A percentile compares a stretch with the other conserved stretches of the same genome.
phyloP scores from a whole-genome alignment of 2,329 filamentous ascomycete genomes.

The Beauveria pseudobassiana region DNA sequence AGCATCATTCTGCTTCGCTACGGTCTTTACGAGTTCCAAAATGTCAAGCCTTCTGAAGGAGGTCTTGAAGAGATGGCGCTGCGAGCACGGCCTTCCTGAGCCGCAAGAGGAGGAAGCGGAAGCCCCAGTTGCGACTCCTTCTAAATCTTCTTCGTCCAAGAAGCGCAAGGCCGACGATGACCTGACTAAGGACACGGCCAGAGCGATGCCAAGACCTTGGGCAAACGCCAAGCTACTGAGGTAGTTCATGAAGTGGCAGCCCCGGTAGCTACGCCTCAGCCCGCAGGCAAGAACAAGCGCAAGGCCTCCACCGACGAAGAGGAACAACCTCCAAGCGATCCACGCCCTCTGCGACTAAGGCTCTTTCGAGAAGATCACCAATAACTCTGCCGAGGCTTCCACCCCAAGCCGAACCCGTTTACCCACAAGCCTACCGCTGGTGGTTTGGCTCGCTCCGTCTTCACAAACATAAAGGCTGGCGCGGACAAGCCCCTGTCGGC shows the following conservation, averaged over 20 bases:
- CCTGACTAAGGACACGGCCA: slow-evolving; percentile 29
- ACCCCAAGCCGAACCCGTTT: slow-evolving; percentile 27
- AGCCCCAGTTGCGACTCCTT: slow-evolving; percentile 23
- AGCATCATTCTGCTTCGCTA: slow-evolving; percentile 55
- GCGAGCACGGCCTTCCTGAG: slow-evolving; percentile 46
- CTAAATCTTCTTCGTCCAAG: slow-evolving; percentile 29
- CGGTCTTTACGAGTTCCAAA: slow-evolving; percentile 56
- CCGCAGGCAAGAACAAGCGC: slow-evolving; percentile 43
- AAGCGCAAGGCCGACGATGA: slow-evolving; percentile 54
- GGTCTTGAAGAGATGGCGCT: slow-evolving; percentile 50
- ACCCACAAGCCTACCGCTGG: slow-evolving; percentile 29
- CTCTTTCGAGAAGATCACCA: slow-evolving; percentile 52
- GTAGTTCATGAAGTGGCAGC: slow-evolving; percentile 29
- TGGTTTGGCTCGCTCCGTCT: slow-evolving; percentile 35
- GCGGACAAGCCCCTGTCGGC: slow-evolving; percentile 13
- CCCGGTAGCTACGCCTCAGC: slow-evolving; percentile 20
- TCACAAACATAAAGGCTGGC: slow-evolving; percentile 31
- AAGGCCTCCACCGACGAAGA: slow-evolving; percentile 43
- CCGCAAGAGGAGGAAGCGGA: slow-evolving; percentile 37
- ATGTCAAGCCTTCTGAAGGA: slow-evolving; percentile 51
- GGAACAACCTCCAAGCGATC: slow-evolving; percentile 41
- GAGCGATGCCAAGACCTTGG: slow-evolving; percentile 29
- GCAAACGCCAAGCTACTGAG: slow-evolving; percentile 42
- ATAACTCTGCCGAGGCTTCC: slow-evolving; percentile 32
- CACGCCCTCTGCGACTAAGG: slow-evolving; percentile 45